A percentile compares a stretch with the other conserved stretches of the same genome.
phyloP scores from a whole-genome alignment of 1,139 yeast species.

The Taphrina populina region DNA sequence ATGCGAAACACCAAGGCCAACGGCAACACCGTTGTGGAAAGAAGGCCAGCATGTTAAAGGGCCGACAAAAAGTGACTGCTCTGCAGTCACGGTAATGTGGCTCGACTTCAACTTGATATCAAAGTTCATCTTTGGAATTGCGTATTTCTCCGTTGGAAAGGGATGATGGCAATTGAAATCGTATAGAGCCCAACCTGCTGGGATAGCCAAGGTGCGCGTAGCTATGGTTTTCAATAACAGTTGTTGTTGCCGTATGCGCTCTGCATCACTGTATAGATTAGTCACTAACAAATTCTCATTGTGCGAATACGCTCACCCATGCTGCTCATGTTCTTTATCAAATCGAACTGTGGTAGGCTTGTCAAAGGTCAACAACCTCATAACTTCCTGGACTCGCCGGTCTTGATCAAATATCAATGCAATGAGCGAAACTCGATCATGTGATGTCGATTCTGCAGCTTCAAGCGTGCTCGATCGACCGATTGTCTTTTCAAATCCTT shows the following conservation, averaged over 20 bases:
- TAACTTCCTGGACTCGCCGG: slow-evolving; percentile 74
- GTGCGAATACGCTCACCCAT: slow-evolving; percentile 37
- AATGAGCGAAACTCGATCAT: too few relatives aligned
- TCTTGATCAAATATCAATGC: slow-evolving; percentile 68
- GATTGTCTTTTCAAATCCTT: too few relatives aligned
- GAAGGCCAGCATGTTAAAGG: slow-evolving; percentile 73
- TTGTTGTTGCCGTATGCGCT: slow-evolving; percentile 58
- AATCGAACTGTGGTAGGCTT: slow-evolving; percentile 45
- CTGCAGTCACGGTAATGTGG: slow-evolving; percentile 62
- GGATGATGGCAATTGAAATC: slow-evolving; percentile 73
- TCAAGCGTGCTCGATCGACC: too few relatives aligned
- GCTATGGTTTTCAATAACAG: slow-evolving; percentile 65
- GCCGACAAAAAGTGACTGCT: slow-evolving; percentile 56
- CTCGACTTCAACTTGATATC: slow-evolving; percentile 66
- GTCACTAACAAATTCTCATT: background rate
- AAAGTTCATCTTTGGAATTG: slow-evolving; percentile 73
- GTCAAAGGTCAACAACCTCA: slow-evolving; percentile 68
- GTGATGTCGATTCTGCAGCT: too few relatives aligned
- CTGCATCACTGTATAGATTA: slow-evolving; percentile 56
- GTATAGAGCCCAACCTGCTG: slow-evolving; percentile 74
- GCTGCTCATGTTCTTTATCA: too few relatives aligned
- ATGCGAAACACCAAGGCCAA: slow-evolving; percentile 74
- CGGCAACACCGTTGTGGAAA: slow-evolving; percentile 88
- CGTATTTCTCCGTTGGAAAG: slow-evolving; percentile 77
- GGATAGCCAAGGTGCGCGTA: slow-evolving; percentile 70